Base-by-base conservation (phyloP, 176 grass and related monocot species). In the Raddia distichophylla region DNA sequence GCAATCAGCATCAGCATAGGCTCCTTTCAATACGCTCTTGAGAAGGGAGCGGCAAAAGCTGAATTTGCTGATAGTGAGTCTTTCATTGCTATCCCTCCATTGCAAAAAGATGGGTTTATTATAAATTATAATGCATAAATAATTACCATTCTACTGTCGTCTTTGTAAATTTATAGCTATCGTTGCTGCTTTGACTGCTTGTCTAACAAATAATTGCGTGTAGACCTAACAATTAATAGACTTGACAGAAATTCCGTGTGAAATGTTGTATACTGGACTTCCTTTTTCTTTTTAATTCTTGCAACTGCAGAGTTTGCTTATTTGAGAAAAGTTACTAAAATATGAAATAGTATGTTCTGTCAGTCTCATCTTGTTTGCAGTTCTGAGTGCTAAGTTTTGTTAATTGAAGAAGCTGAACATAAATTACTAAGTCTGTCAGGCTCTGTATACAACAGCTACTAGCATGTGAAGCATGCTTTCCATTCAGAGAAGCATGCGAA, bases 21-120 rank as follows among this genome's bases (percentile, higher is more conserved):
- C 40, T 83, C 82, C 69, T 84, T 88, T 15, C 79, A 93, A 55
- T 75, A 89, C 66, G 60, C 44, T 64, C 20, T 87, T 51, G 84
- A 78, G 70, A 75, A 78, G 32, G 84, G 71, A 79, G 60, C 46
- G 6, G 92, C 90, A 32, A 84, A 76, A 81, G 92, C 95, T 78
- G 82, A 88, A 74, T 98, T 84, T 90, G 82, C 93, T 76, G 95
- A 98, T 80, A 91, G 95, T 95, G 73, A 93, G 92, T 95, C 17
- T 50, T 75, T 76, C 14, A 3, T 87, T n/a, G 33, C 1, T 45
- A 13, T 27, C 2, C 34, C 0, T 33, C 45, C 40, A 16, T 80
- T 59, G 55, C 9, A 73, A 22, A 40, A 57, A 42, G 8, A 49
- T 5, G 27, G 32, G 5, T 42, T 80, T 40, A n/a, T 80, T 44